phyloP scores from a whole-genome alignment of 495 filamentous ascomycete species.

The Neurospora sp. region DNA sequence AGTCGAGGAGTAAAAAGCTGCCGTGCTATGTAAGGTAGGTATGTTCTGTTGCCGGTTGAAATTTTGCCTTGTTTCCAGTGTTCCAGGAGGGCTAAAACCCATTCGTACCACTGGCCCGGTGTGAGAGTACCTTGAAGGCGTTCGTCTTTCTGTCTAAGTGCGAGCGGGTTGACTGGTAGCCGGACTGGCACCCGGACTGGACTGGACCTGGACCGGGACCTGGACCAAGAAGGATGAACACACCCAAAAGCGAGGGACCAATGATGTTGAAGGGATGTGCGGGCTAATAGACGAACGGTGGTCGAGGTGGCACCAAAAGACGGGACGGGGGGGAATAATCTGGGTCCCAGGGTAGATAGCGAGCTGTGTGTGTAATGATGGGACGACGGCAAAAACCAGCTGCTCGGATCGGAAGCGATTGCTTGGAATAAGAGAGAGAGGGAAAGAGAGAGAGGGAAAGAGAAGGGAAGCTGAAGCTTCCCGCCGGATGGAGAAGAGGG shows the following conservation, averaged over 20 bases:
- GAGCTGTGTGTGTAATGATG: background rate
- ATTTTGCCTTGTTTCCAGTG: background rate
- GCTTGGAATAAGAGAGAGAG: background rate
- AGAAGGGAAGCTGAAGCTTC: background rate
- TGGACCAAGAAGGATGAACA: background rate
- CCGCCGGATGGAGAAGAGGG: background rate
- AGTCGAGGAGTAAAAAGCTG: background rate
- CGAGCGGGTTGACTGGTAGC: background rate
- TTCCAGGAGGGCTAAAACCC: background rate
- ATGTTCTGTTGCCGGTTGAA: background rate
- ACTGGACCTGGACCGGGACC: background rate
- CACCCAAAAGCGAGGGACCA: background rate
- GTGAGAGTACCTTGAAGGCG: background rate
- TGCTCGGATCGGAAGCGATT: background rate
- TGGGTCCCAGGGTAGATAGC: background rate
- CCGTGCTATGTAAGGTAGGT: background rate
- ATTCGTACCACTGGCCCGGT: background rate
- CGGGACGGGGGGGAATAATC: background rate
- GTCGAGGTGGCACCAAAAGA: background rate
- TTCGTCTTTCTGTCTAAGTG: background rate
- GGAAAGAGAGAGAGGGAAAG: background rate
- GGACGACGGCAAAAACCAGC: background rate
- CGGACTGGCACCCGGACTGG: background rate
- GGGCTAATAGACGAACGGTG: background rate
- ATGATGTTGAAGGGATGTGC: background rate